Evolutionary conservation across 1,284 basidiomycete species (phyloP).

Genomic region (Ustilago tritici): DNA sequence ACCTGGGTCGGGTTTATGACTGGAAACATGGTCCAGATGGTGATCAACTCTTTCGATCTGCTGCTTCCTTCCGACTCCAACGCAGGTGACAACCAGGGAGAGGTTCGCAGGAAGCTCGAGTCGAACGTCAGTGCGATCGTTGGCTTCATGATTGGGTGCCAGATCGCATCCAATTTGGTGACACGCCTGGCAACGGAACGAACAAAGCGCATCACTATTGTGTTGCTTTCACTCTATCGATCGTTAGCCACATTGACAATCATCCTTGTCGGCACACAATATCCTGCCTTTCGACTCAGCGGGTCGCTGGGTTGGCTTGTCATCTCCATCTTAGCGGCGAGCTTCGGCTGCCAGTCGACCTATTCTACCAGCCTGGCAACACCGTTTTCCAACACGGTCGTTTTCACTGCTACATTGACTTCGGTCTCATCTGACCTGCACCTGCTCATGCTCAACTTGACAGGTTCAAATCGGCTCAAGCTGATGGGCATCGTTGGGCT

Average conservation of each 20-base stretch:
- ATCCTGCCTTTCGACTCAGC: conserved; percentile 20
- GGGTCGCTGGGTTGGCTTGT: conserved; percentile 35
- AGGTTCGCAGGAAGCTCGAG: conserved; percentile 16
- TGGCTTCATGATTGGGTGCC: conserved; percentile 38
- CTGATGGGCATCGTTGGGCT: conserved; percentile 38
- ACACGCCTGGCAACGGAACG: conserved; percentile 20
- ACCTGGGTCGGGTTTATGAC: conserved; percentile 56
- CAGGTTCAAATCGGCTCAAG: conserved; percentile 19
- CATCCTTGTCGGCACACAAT: conserved; percentile 15
- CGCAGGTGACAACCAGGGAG: background rate
- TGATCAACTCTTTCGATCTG: conserved; percentile 40
- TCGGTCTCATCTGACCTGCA: conserved; percentile 41
- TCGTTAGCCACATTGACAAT: conserved; percentile 23
- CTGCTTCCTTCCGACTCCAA: conserved; percentile 33
- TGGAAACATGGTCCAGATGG: conserved; percentile 48
- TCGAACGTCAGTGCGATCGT: conserved; percentile 25
- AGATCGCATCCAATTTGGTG: conserved; percentile 31
- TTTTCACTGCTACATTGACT: conserved; percentile 48
- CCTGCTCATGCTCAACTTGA: conserved; percentile 23
- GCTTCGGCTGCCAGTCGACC: conserved; percentile 37
- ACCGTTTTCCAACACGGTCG: conserved; percentile 48
- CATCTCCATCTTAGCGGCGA: conserved; percentile 31
- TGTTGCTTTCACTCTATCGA: conserved; percentile 21
- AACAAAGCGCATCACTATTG: conserved; percentile 22
- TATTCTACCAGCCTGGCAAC: conserved; percentile 40